phyloP scores from a whole-genome alignment of 1,284 basidiomycete genomes.

The Pseudozyma pruni region DNA sequence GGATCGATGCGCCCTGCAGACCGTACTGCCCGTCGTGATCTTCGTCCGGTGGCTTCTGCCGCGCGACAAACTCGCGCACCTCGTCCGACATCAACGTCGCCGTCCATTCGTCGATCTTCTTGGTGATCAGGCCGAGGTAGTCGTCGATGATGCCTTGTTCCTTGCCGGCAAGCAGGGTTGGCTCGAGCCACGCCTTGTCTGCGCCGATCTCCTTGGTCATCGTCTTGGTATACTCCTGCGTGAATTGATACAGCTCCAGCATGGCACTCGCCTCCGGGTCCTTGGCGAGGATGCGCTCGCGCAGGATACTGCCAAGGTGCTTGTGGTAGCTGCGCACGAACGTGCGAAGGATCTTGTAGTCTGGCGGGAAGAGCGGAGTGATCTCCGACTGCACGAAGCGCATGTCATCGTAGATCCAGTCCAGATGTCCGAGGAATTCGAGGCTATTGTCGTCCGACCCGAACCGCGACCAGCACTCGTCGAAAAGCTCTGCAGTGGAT shows the following conservation, averaged over 20 bases:
- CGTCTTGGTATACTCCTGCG: constrained; percentile 92
- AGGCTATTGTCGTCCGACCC: constrained; percentile 75
- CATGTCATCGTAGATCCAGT: constrained; percentile 95
- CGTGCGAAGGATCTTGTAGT: constrained; percentile 85
- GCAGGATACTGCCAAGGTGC: constrained; percentile 81
- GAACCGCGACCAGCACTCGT: constrained; percentile 74
- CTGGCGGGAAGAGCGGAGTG: constrained; percentile 88
- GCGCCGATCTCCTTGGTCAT: constrained; percentile 90
- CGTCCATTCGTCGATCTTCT: constrained; percentile 97
- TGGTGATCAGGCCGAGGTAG: constrained; percentile 90
- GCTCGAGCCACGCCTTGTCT: constrained; percentile 71
- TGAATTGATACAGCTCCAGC: constrained; percentile 87
- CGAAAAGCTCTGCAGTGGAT: constrained; percentile 80
- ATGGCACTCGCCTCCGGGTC: constrained; percentile 88
- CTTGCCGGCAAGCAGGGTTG: constrained; percentile 85
- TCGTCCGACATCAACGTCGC: constrained; percentile 93
- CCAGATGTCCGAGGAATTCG: constrained; percentile 80
- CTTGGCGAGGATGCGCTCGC: constrained; percentile 75
- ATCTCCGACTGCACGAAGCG: constrained; percentile 88
- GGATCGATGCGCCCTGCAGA: constrained; percentile 89
- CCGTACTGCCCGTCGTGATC: constrained; percentile 90
- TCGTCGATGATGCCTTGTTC: constrained; percentile 94
- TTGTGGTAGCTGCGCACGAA: constrained; percentile 93
- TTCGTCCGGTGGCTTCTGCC: constrained; percentile 86
- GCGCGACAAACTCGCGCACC: constrained; percentile 81